Base-by-base conservation (phyloP, 1,284 basidiomycete species). In the Agroathelia rolfsii region DNA sequence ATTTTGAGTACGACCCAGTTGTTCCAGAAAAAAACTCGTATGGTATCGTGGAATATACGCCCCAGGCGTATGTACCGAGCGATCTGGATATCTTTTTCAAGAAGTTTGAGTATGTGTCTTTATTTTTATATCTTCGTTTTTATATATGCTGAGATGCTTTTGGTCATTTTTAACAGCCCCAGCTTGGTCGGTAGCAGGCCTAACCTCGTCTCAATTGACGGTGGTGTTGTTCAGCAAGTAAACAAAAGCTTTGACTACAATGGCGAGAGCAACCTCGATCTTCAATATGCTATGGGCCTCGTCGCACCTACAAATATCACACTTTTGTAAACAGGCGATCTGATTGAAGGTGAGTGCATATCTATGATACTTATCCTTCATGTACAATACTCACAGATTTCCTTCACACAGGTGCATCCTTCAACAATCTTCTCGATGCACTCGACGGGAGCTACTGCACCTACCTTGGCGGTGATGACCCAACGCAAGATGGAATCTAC, bases 391-490 rank as follows among this genome's bases (percentile, higher is more conserved):
- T 7, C 0, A 28, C 7, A 17, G 7, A 19, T 18, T 14, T 10
- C 6, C 4, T 9, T 18, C 28, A 24, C 12, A 14, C 25, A 65
- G 65, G 65, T 24, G 66, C 55, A 26, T 63, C 58, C 3, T 65
- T 68, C 43, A 53, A 65, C 48, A 64, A 61, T 41, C 56, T 58
- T 40, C 54, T 70, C 7, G 65, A 70, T 41, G 60, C 62, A 5
- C 45, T 67, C 7, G 71, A 70, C 37, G 58, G 50, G 3, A 55
- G 59, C 1, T 82, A 65, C 53, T 80, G 78, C 42, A 65, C 62
- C 0, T 77, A 68, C 34, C 63, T 73, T 36, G 75, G 75, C 3
- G 74, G 75, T 2, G 73, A 80, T 25, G 68, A 75, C 44, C 62
- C 64, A 5, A 46, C 21, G 3, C 41, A 55, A 35, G 64, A 76